phyloP scores from a whole-genome alignment of 2,329 filamentous ascomycete genomes.

The Apiospora aurea region DNA sequence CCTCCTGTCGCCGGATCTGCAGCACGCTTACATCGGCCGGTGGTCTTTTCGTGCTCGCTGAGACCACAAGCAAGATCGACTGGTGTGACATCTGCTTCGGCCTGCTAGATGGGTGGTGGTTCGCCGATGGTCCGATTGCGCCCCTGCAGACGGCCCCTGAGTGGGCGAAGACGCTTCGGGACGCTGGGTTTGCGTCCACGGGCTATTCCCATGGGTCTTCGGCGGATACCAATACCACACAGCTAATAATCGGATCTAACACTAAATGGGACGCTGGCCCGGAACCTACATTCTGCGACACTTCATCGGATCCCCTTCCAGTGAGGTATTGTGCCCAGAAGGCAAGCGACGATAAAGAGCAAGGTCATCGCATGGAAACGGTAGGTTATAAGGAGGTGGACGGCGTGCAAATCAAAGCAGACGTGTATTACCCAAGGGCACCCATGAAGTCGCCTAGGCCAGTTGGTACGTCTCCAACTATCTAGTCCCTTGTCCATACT shows the following conservation, averaged over 20 bases:
- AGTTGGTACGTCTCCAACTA: too few species aligned
- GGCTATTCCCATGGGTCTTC: too few species aligned
- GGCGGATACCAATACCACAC: too few species aligned
- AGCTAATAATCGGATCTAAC: too few species aligned
- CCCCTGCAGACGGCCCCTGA: not conserved
- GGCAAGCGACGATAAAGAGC: too few species aligned
- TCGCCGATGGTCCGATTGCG: slow-evolving; percentile 30
- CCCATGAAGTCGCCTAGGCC: too few species aligned
- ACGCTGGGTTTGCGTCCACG: slow-evolving; percentile 10
- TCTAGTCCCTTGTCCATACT: too few species aligned
- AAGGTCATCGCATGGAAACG: slow-evolving; percentile 24
- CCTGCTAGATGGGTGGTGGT: slow-evolving; percentile 47
- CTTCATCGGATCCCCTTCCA: too few species aligned
- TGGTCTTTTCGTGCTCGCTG: slow-evolving; percentile 27
- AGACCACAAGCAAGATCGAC: slow-evolving; percentile 41
- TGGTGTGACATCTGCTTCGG: slow-evolving; percentile 41
- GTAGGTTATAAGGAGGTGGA: slow-evolving; percentile 35
- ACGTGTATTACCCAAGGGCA: slow-evolving; percentile 40
- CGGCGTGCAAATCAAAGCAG: slow-evolving; percentile 35
- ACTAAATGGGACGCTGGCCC: too few species aligned
- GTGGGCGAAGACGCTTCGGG: not conserved
- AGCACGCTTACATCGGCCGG: slow-evolving; percentile 34
- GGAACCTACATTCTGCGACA: too few species aligned
- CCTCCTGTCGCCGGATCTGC: slow-evolving; percentile 36
- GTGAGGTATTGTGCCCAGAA: too few species aligned